A percentile compares a stretch with the other conserved stretches of the same genome.
These are phyloP conservation scores for Pythium utonaiense DNA, from an alignment of 352 stramenopile species.

Conservation along the genomic window DNA sequence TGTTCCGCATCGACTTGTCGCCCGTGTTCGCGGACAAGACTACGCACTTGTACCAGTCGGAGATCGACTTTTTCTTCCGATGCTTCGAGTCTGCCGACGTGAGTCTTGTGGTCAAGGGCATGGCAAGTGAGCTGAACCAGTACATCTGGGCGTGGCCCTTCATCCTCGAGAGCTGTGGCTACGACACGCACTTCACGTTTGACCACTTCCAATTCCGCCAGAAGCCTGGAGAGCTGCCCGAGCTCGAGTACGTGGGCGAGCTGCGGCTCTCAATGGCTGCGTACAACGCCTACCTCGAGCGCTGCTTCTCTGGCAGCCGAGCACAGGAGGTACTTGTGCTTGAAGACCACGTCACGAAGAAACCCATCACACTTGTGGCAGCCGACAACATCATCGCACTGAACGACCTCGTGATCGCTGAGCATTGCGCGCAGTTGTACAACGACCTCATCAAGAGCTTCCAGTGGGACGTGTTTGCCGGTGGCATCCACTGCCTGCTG, in stretches of 20 bases:
- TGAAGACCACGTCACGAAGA: conserved; percentile 68
- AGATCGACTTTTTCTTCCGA: conserved; percentile 39
- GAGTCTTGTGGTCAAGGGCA: conserved; percentile 74
- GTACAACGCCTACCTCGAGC: conserved; percentile 76
- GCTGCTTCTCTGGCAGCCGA: conserved; percentile 53
- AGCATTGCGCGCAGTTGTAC: conserved; percentile 69
- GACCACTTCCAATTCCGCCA: conserved; percentile 76
- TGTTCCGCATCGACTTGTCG: conserved; percentile 34
- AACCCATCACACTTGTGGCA: conserved; percentile 56
- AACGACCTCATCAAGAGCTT: conserved; percentile 81
- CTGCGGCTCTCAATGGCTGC: conserved; percentile 65
- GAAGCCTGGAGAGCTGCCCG: conserved; percentile 37
- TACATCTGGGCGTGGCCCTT: conserved; percentile 83
- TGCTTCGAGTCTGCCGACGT: conserved; percentile 75
- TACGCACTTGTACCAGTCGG: conserved; percentile 26
- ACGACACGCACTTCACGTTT: conserved; percentile 65
- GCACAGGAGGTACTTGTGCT: conserved; percentile 64
- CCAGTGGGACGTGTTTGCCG: conserved; percentile 81
- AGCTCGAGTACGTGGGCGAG: conserved; percentile 69
- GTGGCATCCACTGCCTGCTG: conserved; percentile 76
- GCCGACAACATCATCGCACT: conserved; percentile 74
- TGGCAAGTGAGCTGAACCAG: conserved; percentile 75
- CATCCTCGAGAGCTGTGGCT: conserved; percentile 72
- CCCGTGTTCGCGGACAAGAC: conserved; percentile 26
- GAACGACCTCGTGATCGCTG: conserved; percentile 62